Evolutionary conservation across 1,284 basidiomycete genomes (phyloP), one percentile per base, ranked within the genome.

Genomic region (Schizophyllum amplum): DNA sequence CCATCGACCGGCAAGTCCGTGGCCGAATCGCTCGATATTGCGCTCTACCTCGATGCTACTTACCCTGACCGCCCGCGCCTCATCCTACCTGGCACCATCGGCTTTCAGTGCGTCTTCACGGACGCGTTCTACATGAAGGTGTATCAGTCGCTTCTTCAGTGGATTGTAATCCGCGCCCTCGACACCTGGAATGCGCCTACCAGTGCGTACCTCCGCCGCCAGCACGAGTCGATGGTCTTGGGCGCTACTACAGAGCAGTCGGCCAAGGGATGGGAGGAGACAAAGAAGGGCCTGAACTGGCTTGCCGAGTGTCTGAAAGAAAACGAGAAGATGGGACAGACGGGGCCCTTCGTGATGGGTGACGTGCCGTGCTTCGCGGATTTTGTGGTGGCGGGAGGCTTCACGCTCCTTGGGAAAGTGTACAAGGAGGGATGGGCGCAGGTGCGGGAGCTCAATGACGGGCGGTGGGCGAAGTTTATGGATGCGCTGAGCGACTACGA

Each of bases 41-140:
- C 74, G 0, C 62, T 67, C 15, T 79, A 78, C 61, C 63, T 80
- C 24, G 78, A 80, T 51, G 61, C 66, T 7, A 69, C 70, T 1
- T 79, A 78, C 60, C 74, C 76, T 0, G 64, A 70, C 22, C 70
- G 69, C 0, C 74, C 71, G 0, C 57, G 56, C 13, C 55, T 75
- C 17, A 66, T 80, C 50, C 74, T 73, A 1, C 21, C 60, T 0
- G 66, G 66, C 24, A 68, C 71, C 1, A 52, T 64, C 13, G 69
- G 63, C 4, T 54, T 77, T 6, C 68, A 74, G 52, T 55, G 54
- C 0, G 69, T 68, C 1, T 70, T 74, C 52, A 55, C 64, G 0
- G 54, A 63, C 6, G 63, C 64, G 4, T 42, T 42, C 33, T 9
- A 17, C 33, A 42, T 17, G 33, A 42, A 9, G 33, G 33, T 42